Conservation (phyloP, 2,329 filamentous ascomycete species). For the Gliomastix tumulicola region DNA sequence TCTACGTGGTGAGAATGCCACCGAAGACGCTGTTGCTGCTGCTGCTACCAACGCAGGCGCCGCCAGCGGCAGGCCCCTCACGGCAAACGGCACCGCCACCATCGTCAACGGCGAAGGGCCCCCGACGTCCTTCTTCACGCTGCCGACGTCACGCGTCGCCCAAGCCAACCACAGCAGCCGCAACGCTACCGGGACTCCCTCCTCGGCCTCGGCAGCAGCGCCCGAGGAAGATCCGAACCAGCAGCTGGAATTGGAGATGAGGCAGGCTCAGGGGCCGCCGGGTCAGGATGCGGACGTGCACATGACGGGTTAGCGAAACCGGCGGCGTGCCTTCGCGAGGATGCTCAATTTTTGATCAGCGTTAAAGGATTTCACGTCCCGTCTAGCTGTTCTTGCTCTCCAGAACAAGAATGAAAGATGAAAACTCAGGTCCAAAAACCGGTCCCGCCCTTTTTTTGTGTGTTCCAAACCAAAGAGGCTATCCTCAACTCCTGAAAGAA, state of each 20-base stretch:
- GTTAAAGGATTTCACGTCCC: no score
- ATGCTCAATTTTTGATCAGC: no score
- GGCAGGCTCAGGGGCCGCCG: conserved; percentile 28
- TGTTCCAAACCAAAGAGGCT: no score
- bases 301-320: conserved; percentile 54
- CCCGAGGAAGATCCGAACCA: conserved; percentile 37
- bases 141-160: no score
- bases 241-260: conserved; percentile 49
- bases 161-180: no score
- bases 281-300: conserved; percentile 44
- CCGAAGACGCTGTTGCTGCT: conserved; percentile 13
- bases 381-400: no score
- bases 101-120: conserved; percentile 20
- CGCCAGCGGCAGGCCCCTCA: conserved; percentile 7
- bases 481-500: no score
- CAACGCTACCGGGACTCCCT: no score
- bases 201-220: not conserved
- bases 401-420: no score
- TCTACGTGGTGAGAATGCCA: conserved; percentile 28
- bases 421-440: no score
- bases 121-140: conserved; percentile 8
- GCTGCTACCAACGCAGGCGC: conserved; percentile 6
- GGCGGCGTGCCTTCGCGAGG: no score
- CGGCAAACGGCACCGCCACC: conserved; percentile 16
- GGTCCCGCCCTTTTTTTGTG: no score